Conservation (phyloP, 2,329 filamentous ascomycete species). For the Xylariaceae sp. region DNA sequence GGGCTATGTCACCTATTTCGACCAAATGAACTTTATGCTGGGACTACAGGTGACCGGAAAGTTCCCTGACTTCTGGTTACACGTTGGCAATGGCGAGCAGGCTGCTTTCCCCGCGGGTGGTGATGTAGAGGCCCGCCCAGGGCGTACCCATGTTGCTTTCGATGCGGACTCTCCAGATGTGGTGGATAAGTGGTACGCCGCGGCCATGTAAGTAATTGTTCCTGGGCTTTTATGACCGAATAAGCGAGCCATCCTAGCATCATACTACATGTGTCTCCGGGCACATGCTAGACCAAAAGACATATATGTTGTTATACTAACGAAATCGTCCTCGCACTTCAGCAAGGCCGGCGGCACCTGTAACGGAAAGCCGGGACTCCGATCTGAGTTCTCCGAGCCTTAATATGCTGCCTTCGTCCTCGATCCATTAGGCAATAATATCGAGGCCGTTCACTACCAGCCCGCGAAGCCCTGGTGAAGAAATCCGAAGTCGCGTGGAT, state of each 20-base stretch:
- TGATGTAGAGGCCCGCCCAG: conserved; percentile 17
- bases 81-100: conserved; percentile 29
- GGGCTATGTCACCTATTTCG: conserved; percentile 28
- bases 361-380: conserved; percentile 26
- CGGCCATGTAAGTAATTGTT: conserved; percentile 30
- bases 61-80: conserved; percentile 30
- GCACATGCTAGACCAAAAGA: no score
- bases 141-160: conserved; percentile 29
- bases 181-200: conserved; percentile 28
- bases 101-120: conserved; percentile 9
- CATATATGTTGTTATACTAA: no score
- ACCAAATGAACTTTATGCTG: conserved; percentile 22
- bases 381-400: conserved; percentile 9
- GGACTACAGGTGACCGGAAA: conserved; percentile 19
- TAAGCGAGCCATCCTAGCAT: no score
- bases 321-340: neutral
- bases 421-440: conserved; percentile 29
- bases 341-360: conserved; percentile 30
- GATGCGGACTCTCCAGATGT: conserved; percentile 18
- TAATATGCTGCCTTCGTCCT: conserved; percentile 33
- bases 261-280: no score
- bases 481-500: neutral
- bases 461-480: conserved; percentile 11
- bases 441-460: conserved; percentile 28
- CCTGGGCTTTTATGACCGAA: no score